Evolutionary conservation across 1,284 basidiomycete genomes (phyloP).

Genomic region (Cystobasidium slooffiae): DNA sequence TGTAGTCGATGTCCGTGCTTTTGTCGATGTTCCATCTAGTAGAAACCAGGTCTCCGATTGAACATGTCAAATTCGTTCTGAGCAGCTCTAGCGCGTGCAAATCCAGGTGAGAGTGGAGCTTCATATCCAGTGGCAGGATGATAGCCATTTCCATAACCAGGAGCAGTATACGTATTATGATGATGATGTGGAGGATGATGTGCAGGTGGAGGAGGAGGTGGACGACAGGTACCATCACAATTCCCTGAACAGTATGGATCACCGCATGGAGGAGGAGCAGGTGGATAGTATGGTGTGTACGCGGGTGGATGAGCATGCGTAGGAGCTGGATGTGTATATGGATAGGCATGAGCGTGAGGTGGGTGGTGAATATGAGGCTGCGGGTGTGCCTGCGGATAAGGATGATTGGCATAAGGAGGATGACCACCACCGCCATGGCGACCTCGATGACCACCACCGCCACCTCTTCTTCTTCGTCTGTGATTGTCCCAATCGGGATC

Average conservation of each 20-base stretch:
- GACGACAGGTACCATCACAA: not conserved
- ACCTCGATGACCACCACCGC: not conserved
- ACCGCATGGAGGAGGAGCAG: not conserved
- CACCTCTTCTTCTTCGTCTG: not conserved
- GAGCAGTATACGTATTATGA: too few relatives aligned
- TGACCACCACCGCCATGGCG: not conserved
- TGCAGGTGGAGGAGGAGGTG: not conserved
- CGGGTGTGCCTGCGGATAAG: not conserved
- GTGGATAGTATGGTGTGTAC: not conserved
- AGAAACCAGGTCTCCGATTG: not conserved
- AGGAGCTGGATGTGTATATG: constrained; percentile 4
- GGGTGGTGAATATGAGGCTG: not conserved
- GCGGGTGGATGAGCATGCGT: not conserved
- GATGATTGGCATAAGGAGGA: not conserved
- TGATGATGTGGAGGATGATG: not conserved
- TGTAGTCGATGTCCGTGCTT: not conserved
- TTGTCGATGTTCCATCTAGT: not conserved
- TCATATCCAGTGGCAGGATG: not conserved
- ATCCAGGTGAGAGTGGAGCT: not conserved
- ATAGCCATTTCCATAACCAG: not conserved
- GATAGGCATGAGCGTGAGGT: not conserved
- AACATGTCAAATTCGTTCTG: constrained; percentile 9
- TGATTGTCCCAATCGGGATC: constrained; percentile 15
- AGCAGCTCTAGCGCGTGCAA: constrained; percentile 14
- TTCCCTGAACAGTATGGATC: constrained; percentile 5